Evolutionary conservation across 441 rosid genomes (phyloP).

Genomic region (Aquilaria agallochum): DNA sequence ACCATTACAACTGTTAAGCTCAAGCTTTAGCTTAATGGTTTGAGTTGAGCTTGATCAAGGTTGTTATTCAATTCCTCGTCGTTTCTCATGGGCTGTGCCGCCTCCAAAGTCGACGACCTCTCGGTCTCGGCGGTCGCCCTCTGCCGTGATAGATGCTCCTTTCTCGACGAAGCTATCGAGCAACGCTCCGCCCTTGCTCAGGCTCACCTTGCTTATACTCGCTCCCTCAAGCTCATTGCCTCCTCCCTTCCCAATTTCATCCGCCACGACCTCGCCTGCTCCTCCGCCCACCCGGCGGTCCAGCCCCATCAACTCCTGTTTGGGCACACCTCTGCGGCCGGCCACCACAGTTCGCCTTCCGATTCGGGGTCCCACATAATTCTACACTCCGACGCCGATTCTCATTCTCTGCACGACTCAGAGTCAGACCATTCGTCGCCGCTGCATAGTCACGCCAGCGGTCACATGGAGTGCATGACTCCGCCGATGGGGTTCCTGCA

Average conservation of each 20-base stretch:
- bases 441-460: conserved; percentile 19
- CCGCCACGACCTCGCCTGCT: conserved; percentile 14
- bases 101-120: conserved; percentile 78
- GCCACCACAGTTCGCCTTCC: conserved; percentile 25
- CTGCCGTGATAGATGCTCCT: conserved; percentile 64
- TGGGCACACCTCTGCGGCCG: conserved; percentile 19
- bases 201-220: conserved; percentile 51
- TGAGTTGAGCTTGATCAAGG: too few species aligned
- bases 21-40: too few species aligned
- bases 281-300: conserved; percentile 16
- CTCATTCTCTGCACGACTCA: conserved; percentile 31
- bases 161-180: conserved; percentile 57
- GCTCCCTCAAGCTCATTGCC: conserved; percentile 44
- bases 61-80: too few species aligned
- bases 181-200: conserved; percentile 57
- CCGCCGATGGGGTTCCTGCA: conserved; percentile 29
- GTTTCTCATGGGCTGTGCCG: conserved; percentile 58
- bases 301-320: background rate
- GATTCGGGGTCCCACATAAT: conserved; percentile 42
- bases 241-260: conserved; percentile 46
- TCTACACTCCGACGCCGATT: conserved; percentile 44
- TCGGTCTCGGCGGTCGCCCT: conserved; percentile 62
- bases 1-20: too few species aligned
- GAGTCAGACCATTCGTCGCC: conserved; percentile 41
- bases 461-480: conserved; percentile 24